These are phyloP conservation scores for Globisporangium okanoganense DNA, from an alignment of 352 stramenopile species.

Conservation along the genomic window DNA sequence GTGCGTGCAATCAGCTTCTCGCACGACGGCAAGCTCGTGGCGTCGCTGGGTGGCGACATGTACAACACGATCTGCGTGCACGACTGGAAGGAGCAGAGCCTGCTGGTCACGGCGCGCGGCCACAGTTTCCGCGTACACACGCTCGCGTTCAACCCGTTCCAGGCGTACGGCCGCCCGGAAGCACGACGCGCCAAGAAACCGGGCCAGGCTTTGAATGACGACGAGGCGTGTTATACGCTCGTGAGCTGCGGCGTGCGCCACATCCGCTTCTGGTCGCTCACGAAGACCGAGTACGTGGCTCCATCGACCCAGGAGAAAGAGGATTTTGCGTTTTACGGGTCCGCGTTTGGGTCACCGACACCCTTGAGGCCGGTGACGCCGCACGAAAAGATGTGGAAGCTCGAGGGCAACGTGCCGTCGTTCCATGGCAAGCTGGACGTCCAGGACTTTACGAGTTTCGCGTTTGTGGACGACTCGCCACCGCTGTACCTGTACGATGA, in stretches of 20 bases:
- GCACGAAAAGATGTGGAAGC: constrained; percentile 65
- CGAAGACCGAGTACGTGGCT: constrained; percentile 45
- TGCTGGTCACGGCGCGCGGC: constrained; percentile 49
- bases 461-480: constrained; percentile 67
- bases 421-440: constrained; percentile 64
- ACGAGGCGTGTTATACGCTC: constrained; percentile 67
- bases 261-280: constrained; percentile 74
- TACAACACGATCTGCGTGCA: constrained; percentile 80
- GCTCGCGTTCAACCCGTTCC: constrained; percentile 67
- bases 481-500: constrained; percentile 60
- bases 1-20: constrained; percentile 67
- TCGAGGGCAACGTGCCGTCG: constrained; percentile 68
- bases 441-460: constrained; percentile 65
- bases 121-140: constrained; percentile 67
- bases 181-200: constrained; percentile 40
- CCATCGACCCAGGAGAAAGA: constrained; percentile 40
- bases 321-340: constrained; percentile 59
- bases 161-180: constrained; percentile 60
- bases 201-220: constrained; percentile 62
- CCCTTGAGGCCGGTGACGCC: constrained; percentile 45
- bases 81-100: constrained; percentile 59
- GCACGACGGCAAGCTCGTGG: constrained; percentile 64
- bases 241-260: constrained; percentile 70
- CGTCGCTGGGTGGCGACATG: constrained; percentile 64
- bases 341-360: constrained; percentile 49